A percentile compares a stretch with the other conserved stretches of the same genome.
Evolutionary conservation across 139 green algal species (phyloP).

Genomic region (Tetradesmus lagerheimii): DNA sequence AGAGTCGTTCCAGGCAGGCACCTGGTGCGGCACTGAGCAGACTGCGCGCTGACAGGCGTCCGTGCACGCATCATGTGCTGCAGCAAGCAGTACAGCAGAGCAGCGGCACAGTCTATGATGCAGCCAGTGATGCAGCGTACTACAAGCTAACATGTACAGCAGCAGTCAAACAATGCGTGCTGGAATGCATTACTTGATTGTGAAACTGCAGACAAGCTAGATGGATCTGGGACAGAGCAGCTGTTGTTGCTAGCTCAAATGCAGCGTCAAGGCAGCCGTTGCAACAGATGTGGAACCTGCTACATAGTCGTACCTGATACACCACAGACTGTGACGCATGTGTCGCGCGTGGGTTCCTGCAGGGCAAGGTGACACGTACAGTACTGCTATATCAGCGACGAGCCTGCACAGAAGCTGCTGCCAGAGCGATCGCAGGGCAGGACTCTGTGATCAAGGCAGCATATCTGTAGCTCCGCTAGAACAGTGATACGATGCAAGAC

Average conservation of each 20-base stretch:
- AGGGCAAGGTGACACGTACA: neutral
- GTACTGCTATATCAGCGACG: neutral
- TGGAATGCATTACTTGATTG: too few species aligned
- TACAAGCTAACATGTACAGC: neutral
- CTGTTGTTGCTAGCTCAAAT: neutral
- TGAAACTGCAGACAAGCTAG: too few species aligned
- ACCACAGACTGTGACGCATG: slow-evolving; percentile 96
- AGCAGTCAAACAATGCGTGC: neutral
- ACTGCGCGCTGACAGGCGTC: slow-evolving; percentile 91
- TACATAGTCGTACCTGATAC: slow-evolving; percentile 62
- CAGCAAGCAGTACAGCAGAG: neutral
- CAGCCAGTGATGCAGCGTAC: neutral
- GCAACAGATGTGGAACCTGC: neutral
- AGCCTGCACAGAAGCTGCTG: neutral
- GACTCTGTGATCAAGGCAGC: neutral
- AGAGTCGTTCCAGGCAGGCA: slow-evolving; percentile 96
- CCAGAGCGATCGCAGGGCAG: neutral
- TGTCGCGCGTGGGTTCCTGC: slow-evolving; percentile 88
- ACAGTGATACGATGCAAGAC: too few species aligned
- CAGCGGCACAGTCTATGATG: neutral
- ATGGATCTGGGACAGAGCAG: neutral
- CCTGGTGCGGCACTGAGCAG: slow-evolving; percentile 90
- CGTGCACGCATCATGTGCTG: slow-evolving; percentile 88
- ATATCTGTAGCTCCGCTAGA: too few species aligned
- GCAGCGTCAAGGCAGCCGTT: neutral